phyloP scores from a whole-genome alignment of 441 rosid genomes.

The Gossypium davidsonii region DNA sequence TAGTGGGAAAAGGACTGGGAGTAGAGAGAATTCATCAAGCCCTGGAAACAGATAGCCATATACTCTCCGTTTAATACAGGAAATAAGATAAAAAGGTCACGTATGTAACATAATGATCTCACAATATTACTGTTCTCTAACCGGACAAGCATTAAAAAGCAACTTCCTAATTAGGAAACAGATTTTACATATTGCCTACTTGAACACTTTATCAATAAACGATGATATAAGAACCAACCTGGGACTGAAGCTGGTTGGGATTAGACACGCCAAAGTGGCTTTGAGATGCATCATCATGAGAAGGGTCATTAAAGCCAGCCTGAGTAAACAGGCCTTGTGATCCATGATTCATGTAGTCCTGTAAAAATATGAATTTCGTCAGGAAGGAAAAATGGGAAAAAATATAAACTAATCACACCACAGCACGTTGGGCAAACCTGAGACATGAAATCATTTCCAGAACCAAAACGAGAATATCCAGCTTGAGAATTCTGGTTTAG shows the following conservation, averaged over 20 bases:
- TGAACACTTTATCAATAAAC: constrained; percentile 10
- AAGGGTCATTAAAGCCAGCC: constrained; percentile 71
- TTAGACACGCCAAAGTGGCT: constrained; percentile 72
- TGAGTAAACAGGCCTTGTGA: constrained; percentile 91
- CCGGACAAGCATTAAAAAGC: neutral
- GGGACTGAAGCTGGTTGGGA: constrained; percentile 76
- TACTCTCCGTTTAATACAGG: neutral
- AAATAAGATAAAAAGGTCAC: neutral
- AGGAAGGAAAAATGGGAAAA: neutral
- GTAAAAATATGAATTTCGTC: constrained; percentile 13
- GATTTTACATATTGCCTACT: neutral
- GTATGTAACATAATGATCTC: neutral
- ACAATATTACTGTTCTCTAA: neutral
- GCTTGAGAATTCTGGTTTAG: constrained; percentile 91
- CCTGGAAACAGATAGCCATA: constrained; percentile 38
- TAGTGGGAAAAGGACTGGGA: constrained; percentile 85
- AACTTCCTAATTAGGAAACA: neutral
- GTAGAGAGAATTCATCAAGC: constrained; percentile 83
- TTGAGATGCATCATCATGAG: constrained; percentile 81
- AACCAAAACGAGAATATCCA: constrained; percentile 80
- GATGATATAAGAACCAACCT: constrained; percentile 42
- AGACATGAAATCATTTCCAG: constrained; percentile 93
- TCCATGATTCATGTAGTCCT: constrained; percentile 94
- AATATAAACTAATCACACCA: neutral
- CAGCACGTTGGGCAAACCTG: constrained; percentile 52